These are phyloP conservation scores for Letharia lupina DNA, from an alignment of 495 filamentous ascomycete species.

Conservation along the genomic window DNA sequence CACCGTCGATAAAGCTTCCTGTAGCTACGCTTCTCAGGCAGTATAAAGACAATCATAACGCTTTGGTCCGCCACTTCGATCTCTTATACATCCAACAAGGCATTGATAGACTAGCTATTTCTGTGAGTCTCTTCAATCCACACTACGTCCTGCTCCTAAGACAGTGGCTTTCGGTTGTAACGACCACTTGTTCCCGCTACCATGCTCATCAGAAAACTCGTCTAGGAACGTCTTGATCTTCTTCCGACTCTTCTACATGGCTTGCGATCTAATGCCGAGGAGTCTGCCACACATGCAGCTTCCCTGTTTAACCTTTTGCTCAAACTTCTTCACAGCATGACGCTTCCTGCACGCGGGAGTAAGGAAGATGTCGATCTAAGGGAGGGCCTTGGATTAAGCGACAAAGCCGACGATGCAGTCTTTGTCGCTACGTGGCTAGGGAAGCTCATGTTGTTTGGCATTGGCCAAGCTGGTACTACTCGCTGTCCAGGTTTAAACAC, in stretches of 20 bases:
- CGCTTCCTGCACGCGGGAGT: conserved; percentile 64
- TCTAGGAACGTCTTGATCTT: conserved; percentile 55
- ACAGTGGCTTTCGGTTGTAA: background rate
- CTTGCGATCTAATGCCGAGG: conserved; percentile 54
- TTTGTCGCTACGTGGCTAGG: conserved; percentile 72
- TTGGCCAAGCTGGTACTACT: conserved; percentile 32
- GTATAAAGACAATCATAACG: conserved; percentile 67
- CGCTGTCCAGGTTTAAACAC: conserved; percentile 61
- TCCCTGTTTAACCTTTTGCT: conserved; percentile 79
- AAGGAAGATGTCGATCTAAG: conserved; percentile 66
- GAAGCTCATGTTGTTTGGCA: conserved; percentile 67
- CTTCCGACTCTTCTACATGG: conserved; percentile 64
- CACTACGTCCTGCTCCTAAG: background rate
- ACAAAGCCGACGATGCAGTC: conserved; percentile 51
- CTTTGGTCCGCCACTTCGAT: conserved; percentile 81
- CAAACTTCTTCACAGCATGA: conserved; percentile 60
- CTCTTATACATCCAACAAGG: conserved; percentile 84
- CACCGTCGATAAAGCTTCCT: conserved; percentile 68
- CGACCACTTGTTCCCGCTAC: background rate
- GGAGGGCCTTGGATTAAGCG: conserved; percentile 53
- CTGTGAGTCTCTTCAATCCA: conserved; percentile 14
- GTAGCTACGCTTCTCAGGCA: conserved; percentile 77
- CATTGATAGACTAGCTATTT: conserved; percentile 53
- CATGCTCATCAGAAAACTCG: background rate
- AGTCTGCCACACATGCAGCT: conserved; percentile 52